Percentiles rank a stretch among this genome's conserved stretches.
Conservation (phyloP, 345 rosid species). For the Rhizophora mangle region DNA sequence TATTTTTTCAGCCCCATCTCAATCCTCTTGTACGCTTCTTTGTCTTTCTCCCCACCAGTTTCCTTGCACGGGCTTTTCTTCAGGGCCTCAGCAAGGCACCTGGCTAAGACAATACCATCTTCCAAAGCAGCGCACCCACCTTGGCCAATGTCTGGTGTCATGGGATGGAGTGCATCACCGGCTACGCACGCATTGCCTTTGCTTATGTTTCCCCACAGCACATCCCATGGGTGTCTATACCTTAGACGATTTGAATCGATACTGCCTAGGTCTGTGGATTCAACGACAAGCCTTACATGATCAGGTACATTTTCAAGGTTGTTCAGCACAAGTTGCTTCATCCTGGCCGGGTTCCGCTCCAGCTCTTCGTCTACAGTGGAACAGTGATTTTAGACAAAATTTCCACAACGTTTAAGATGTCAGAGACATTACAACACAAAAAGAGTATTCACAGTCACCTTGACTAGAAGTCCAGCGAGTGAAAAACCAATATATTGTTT, state of each 20-base stretch:
- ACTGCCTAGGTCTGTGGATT: slow-evolving; percentile 37
- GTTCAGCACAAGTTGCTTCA: slow-evolving; percentile 46
- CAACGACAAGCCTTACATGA: slow-evolving; percentile 31
- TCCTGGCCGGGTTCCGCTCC: slow-evolving; percentile 27
- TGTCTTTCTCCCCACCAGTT: slow-evolving; percentile 11
- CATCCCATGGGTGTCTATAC: slow-evolving; percentile 55
- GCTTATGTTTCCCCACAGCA: slow-evolving; percentile 52
- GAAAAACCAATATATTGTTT: slow-evolving; percentile 45
- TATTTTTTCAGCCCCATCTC: slow-evolving; percentile 43
- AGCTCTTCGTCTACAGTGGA: slow-evolving; percentile 13
- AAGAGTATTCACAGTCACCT: slow-evolving; percentile 22
- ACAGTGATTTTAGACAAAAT: not conserved
- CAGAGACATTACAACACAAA: not conserved
- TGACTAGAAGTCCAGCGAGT: slow-evolving; percentile 28
- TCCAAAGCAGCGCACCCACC: slow-evolving; percentile 70
- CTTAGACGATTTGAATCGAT: slow-evolving; percentile 29
- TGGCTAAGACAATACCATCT: slow-evolving; percentile 59
- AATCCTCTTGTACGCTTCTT: slow-evolving; percentile 32
- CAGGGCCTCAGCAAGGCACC: slow-evolving; percentile 57
- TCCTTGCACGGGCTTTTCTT: slow-evolving; percentile 5
- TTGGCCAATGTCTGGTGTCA: slow-evolving; percentile 71
- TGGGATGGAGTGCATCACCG: slow-evolving; percentile 73
- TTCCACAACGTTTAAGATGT: not conserved
- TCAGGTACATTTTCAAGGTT: slow-evolving; percentile 36
- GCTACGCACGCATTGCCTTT: slow-evolving; percentile 59